Evolutionary conservation across 2,329 filamentous ascomycete genomes (phyloP).

Genomic region (Cyanodermella asteris): DNA sequence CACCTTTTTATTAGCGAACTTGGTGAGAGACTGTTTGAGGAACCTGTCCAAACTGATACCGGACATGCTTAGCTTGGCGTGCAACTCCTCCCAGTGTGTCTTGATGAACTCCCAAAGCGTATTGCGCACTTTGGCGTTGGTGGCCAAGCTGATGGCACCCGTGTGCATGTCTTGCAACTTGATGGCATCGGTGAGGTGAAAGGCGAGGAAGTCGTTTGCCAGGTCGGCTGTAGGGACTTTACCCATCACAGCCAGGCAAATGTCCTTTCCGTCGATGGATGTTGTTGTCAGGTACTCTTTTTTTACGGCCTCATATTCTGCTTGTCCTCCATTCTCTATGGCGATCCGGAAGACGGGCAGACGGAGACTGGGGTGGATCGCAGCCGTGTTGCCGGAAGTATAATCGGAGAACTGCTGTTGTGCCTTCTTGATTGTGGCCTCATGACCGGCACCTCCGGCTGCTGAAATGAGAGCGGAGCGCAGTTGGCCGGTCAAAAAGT

Average conservation of each 20-base stretch:
- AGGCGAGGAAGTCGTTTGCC: constrained; percentile 43
- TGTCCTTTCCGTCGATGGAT: constrained; percentile 78
- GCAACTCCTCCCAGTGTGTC: constrained; percentile 55
- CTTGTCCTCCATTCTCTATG: constrained; percentile 47
- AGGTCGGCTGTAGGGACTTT: constrained; percentile 47
- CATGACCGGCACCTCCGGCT: constrained; percentile 56
- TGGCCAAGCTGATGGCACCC: constrained; percentile 48
- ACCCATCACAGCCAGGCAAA: constrained; percentile 56
- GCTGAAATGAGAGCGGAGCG: constrained; percentile 59
- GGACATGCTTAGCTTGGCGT: constrained; percentile 52
- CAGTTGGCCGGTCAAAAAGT: constrained; percentile 62
- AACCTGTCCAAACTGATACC: constrained; percentile 80
- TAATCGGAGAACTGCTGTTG: constrained; percentile 63
- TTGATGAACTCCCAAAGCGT: constrained; percentile 73
- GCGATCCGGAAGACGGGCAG: constrained; percentile 59
- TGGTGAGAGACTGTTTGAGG: constrained; percentile 52
- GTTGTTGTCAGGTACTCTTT: constrained; percentile 65
- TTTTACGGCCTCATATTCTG: constrained; percentile 55
- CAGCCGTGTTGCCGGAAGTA: constrained; percentile 41
- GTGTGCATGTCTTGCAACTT: constrained; percentile 73
- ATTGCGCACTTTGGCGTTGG: constrained; percentile 50
- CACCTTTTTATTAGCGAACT: constrained; percentile 49
- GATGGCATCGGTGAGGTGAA: constrained; percentile 69
- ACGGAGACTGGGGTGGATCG: constrained; percentile 65
- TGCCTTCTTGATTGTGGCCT: constrained; percentile 49